A percentile compares a stretch with the other conserved stretches of the same genome.
Conservation (phyloP, 768 basidiomycete genomes). For the Rhizopogon roseolus region DNA sequence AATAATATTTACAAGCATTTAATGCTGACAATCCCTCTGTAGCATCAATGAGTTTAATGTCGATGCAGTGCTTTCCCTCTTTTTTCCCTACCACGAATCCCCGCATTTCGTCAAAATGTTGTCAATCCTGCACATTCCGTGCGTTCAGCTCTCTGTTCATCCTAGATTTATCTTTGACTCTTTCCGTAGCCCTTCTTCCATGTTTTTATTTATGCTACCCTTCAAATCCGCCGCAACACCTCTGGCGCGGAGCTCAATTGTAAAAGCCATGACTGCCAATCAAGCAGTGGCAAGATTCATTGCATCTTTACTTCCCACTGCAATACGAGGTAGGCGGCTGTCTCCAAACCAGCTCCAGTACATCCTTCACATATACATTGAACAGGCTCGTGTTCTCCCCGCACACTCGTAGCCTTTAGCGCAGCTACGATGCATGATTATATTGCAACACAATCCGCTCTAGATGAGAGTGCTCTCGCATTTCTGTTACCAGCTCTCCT, state of each 20-base stretch:
- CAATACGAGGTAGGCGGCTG: slow-evolving; percentile 38
- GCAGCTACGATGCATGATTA: slow-evolving; percentile 77
- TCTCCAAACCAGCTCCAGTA: background rate
- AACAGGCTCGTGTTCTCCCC: slow-evolving; percentile 45
- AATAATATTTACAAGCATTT: background rate
- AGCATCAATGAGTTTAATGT: slow-evolving; percentile 96
- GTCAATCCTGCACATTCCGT: slow-evolving; percentile 78
- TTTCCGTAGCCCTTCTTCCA: slow-evolving; percentile 46
- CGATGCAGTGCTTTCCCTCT: slow-evolving; percentile 67
- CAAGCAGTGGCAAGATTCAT: slow-evolving; percentile 72
- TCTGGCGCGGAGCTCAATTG: slow-evolving; percentile 66
- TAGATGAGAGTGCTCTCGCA: slow-evolving; percentile 66
- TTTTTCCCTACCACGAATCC: slow-evolving; percentile 93
- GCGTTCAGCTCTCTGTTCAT: slow-evolving; percentile 15
- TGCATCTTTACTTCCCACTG: slow-evolving; percentile 54
- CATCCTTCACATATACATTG: background rate
- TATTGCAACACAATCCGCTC: slow-evolving; percentile 48
- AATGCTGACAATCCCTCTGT: slow-evolving; percentile 1
- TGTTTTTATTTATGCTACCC: slow-evolving; percentile 65
- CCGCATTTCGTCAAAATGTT: slow-evolving; percentile 93
- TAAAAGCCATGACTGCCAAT: slow-evolving; percentile 72
- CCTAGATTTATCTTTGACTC: background rate
- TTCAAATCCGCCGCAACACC: slow-evolving; percentile 76
- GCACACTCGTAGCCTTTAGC: slow-evolving; percentile 78
- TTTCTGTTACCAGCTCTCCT: slow-evolving; percentile 62